Conservation (phyloP, 257 asterid species). For the Ballota nigra region DNA sequence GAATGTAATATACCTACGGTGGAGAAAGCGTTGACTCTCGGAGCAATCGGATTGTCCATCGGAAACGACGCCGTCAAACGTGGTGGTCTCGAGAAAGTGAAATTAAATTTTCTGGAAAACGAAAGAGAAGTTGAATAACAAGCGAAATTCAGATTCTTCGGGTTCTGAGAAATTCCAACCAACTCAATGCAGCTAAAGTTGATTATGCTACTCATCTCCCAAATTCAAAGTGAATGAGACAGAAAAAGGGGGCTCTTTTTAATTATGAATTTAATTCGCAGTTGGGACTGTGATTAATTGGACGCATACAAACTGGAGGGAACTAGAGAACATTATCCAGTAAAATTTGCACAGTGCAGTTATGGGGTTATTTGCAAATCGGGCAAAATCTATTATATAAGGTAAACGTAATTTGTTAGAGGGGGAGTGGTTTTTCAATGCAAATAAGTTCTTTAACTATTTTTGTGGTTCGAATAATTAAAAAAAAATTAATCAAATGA, state of each 20-base stretch:
- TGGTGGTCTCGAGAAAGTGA: constrained; percentile 8
- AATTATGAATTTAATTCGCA: neutral
- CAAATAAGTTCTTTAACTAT: too few relatives aligned
- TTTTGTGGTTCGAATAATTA: too few relatives aligned
- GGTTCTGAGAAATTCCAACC: constrained; percentile 1
- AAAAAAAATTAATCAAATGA: too few relatives aligned
- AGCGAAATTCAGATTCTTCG: constrained; percentile 21
- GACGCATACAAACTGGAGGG: constrained; percentile 13
- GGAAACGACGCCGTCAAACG: constrained; percentile 27
- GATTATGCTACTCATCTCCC: constrained; percentile 34
- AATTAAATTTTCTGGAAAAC: constrained; percentile 24
- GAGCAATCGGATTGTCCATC: constrained; percentile 19
- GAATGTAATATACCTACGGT: constrained; percentile 23
- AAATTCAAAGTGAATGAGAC: constrained; percentile 5
- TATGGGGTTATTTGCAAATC: too few relatives aligned
- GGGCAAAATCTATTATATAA: too few relatives aligned
- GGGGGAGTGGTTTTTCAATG: too few relatives aligned
- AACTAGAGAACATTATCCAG: neutral
- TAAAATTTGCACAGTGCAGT: neutral
- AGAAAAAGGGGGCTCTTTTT: neutral
- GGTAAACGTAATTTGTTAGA: too few relatives aligned
- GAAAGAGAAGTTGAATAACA: constrained; percentile 24
- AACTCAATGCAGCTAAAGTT: constrained; percentile 16
- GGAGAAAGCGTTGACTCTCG: constrained; percentile 33
- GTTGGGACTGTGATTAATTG: constrained; percentile 11